Conservation (phyloP, 75 land plant species). For the Cunninghamia lanceolata region DNA sequence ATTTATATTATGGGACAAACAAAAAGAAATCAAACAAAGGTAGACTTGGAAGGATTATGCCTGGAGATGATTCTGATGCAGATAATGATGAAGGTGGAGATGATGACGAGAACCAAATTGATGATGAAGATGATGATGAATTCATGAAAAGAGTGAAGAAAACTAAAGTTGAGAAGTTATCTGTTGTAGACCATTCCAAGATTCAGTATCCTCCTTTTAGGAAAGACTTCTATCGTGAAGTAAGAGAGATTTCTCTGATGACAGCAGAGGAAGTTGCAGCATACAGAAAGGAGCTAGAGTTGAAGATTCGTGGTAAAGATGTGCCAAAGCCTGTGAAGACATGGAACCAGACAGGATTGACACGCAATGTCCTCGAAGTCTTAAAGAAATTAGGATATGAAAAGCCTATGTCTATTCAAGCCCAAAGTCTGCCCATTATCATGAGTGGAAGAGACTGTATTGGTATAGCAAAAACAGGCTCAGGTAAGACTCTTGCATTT, state of each 20-base stretch:
- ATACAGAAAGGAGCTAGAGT: conserved; percentile 83
- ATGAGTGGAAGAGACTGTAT: conserved; percentile 99
- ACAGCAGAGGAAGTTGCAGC: conserved; percentile 68
- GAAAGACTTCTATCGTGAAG: conserved; percentile 90
- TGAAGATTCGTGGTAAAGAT: conserved; percentile 94
- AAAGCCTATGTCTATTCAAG: conserved; percentile 95
- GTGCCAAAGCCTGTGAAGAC: conserved; percentile 91
- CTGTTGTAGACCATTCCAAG: conserved; percentile 94
- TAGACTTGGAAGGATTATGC: conserved; percentile 71
- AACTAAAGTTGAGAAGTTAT: conserved; percentile 90
- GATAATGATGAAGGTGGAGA: conserved; percentile 56
- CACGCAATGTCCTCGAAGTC: conserved; percentile 70
- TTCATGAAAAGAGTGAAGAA: conserved; percentile 98
- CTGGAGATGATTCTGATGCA: conserved; percentile 75
- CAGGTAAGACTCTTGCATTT: conserved; percentile 96
- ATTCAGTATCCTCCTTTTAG: conserved; percentile 75
- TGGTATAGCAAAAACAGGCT: conserved; percentile 96
- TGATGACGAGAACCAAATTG: conserved; percentile 42
- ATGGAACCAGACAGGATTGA: conserved; percentile 94
- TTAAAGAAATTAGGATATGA: conserved; percentile 86
- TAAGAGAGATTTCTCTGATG: conserved; percentile 85
- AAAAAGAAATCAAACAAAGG: conserved; percentile 33
- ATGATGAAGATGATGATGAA: conserved; percentile 96
- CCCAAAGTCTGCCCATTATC: conserved; percentile 89
- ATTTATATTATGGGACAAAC: conserved; percentile 13